phyloP scores from a whole-genome alignment of 164 flowering plant genomes.

The Magnolia kwangsiensis region DNA sequence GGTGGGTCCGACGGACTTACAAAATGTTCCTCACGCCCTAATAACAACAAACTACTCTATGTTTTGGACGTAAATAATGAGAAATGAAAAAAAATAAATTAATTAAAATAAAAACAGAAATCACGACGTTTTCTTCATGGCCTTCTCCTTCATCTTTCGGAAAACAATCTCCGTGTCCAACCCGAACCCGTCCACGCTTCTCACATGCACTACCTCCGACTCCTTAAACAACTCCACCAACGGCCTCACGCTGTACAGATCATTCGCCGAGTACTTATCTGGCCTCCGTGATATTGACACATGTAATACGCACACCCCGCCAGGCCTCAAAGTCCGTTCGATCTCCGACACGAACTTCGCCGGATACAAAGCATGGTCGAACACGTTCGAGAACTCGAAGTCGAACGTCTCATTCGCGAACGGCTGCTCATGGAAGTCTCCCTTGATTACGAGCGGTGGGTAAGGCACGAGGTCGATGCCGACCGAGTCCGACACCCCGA shows the following conservation, averaged over 20 bases:
- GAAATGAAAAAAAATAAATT: no score
- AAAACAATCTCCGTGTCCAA: conserved; percentile 77
- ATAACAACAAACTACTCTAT: no score
- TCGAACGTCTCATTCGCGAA: conserved; percentile 64
- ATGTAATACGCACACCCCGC: conserved; percentile 77
- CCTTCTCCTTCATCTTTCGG: conserved; percentile 30
- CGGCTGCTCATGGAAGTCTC: conserved; percentile 84
- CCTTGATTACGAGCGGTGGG: conserved; percentile 70
- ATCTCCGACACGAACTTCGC: conserved; percentile 66
- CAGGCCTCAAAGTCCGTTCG: conserved; percentile 76
- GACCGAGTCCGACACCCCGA: conserved; percentile 66
- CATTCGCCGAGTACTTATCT: conserved; percentile 87
- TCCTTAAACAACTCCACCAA: conserved; percentile 48
- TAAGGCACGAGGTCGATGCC: conserved; percentile 84
- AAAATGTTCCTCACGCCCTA: no score
- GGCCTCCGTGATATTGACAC: conserved; percentile 54
- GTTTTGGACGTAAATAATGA: background rate
- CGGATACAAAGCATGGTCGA: conserved; percentile 88
- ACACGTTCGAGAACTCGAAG: conserved; percentile 90
- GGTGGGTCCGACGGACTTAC: no score
- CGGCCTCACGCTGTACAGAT: conserved; percentile 52
- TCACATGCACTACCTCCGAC: conserved; percentile 48
- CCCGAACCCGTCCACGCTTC: conserved; percentile 78
- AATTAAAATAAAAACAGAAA: background rate
- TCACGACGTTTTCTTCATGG: conserved; percentile 8